A percentile compares a stretch with the other conserved stretches of the same genome.
Evolutionary conservation across 2,329 filamentous ascomycete genomes (phyloP).

Genomic region (Westerdykella aurantiaca): DNA sequence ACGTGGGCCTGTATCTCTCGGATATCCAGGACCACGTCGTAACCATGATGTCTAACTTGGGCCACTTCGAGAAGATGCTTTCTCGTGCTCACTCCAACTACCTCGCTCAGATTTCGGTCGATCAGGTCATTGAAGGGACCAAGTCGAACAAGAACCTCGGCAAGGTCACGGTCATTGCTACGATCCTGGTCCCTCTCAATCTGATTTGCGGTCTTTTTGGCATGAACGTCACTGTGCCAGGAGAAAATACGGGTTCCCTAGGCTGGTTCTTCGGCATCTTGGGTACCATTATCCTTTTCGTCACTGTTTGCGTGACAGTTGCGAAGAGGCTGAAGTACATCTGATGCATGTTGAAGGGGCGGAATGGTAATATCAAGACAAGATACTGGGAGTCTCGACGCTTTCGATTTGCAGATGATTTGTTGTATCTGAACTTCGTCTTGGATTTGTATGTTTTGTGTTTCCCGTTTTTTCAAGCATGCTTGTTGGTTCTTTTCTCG

Average conservation of each 20-base stretch:
- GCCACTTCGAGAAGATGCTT: conserved; percentile 96
- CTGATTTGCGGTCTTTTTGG: conserved; percentile 81
- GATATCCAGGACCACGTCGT: conserved; percentile 99
- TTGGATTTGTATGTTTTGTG: too few relatives aligned
- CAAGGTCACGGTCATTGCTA: conserved; percentile 91
- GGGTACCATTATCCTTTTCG: conserved; percentile 48
- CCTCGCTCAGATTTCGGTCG: conserved; percentile 86
- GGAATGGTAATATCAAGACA: too few relatives aligned
- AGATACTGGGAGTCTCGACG: too few relatives aligned
- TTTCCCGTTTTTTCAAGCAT: too few relatives aligned
- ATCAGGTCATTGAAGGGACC: conserved; percentile 83
- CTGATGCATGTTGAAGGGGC: conserved; percentile 12
- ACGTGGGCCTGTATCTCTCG: conserved; percentile 92
- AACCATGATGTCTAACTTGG: conserved; percentile 95
- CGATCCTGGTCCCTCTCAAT: conserved; percentile 93
- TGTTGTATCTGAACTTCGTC: too few relatives aligned
- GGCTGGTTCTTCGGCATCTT: conserved; percentile 59
- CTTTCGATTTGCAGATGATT: too few relatives aligned
- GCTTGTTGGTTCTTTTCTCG: too few relatives aligned
- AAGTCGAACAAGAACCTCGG: conserved; percentile 82
- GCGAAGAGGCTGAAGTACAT: conserved; percentile 43
- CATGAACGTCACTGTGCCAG: conserved; percentile 79
- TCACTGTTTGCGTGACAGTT: conserved; percentile 34
- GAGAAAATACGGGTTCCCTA: conserved; percentile 41
- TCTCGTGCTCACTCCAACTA: conserved; percentile 94